Conservation (phyloP, 208 protist genomes). For the Trypanosoma vivax region DNA sequence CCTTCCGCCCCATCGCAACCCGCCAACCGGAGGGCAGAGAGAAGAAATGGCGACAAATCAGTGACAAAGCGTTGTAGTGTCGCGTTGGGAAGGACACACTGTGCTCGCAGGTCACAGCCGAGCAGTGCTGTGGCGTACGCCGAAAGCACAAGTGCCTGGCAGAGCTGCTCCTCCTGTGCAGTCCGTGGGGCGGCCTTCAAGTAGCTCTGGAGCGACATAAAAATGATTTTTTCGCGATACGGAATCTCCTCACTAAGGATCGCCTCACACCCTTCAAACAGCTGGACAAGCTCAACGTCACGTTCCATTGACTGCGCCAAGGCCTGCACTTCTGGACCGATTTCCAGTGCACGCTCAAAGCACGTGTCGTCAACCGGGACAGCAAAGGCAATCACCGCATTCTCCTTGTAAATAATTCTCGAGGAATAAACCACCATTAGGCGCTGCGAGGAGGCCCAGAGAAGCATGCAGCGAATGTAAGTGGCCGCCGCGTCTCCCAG, state of each 20-base stretch:
- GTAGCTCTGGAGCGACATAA: conserved; percentile 59
- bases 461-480: conserved; percentile 76
- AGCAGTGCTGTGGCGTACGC: conserved; percentile 50
- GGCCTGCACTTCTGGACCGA: conserved; percentile 31
- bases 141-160: conserved; percentile 49
- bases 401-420: conserved; percentile 77
- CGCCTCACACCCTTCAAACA: conserved; percentile 27
- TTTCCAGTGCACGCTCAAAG: conserved; percentile 53
- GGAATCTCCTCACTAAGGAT: conserved; percentile 41
- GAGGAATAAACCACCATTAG: conserved; percentile 82
- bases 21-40: conserved; percentile 31
- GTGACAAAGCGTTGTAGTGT: conserved; percentile 41
- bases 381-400: conserved; percentile 77
- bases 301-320: conserved; percentile 50
- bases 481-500: conserved; percentile 52
- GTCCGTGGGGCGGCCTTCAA: conserved; percentile 22
- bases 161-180: conserved; percentile 41
- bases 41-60: conserved; percentile 53
- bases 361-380: conserved; percentile 51
- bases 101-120: conserved; percentile 39
- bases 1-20: conserved; percentile 39
- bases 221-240: conserved; percentile 59
- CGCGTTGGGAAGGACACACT: conserved; percentile 26
- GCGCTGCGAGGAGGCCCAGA: conserved; percentile 53
- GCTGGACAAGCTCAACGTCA: conserved; percentile 26